These are phyloP conservation scores for Penicillium sp. DNA, from an alignment of 2,329 filamentous ascomycete species.

Conservation along the genomic window DNA sequence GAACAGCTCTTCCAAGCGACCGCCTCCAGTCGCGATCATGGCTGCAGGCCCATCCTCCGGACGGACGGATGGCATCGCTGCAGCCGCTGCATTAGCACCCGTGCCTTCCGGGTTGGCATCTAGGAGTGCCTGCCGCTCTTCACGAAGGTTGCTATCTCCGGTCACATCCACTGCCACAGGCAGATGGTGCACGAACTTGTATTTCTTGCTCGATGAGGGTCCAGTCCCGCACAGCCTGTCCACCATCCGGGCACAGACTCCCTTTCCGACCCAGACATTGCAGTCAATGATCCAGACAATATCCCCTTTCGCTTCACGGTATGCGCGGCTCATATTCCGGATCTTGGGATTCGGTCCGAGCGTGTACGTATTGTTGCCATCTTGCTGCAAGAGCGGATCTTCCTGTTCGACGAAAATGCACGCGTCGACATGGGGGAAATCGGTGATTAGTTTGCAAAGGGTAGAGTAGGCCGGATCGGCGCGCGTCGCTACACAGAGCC, in stretches of 20 bases:
- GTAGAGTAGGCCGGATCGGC: slow-evolving; percentile 69
- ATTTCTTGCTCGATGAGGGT: slow-evolving; percentile 41
- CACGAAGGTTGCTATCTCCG: slow-evolving; percentile 18
- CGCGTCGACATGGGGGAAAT: slow-evolving; percentile 65
- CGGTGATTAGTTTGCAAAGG: slow-evolving; percentile 59
- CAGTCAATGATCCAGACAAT: slow-evolving; percentile 93
- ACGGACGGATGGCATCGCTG: slow-evolving; percentile 9
- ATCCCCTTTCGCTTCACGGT: slow-evolving; percentile 76
- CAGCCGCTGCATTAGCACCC: background rate
- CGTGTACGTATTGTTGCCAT: slow-evolving; percentile 44
- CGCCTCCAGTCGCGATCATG: slow-evolving; percentile 52
- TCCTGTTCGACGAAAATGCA: slow-evolving; percentile 72
- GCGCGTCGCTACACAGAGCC: slow-evolving; percentile 69
- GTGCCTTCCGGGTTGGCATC: slow-evolving; percentile 15
- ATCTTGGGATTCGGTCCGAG: slow-evolving; percentile 98
- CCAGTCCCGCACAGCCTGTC: slow-evolving; percentile 68
- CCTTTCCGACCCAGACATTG: slow-evolving; percentile 81
- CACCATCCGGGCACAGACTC: slow-evolving; percentile 78
- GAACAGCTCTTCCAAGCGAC: slow-evolving; percentile 85
- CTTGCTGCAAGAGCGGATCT: slow-evolving; percentile 58
- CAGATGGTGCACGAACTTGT: slow-evolving; percentile 92
- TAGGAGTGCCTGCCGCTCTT: slow-evolving; percentile 24
- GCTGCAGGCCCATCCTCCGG: slow-evolving; percentile 16
- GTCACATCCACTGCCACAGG: slow-evolving; percentile 74
- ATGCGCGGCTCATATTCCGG: slow-evolving; percentile 86